Evolutionary conservation across 176 grass and related monocot species (phyloP).

Genomic region (Oryza longistaminata): DNA sequence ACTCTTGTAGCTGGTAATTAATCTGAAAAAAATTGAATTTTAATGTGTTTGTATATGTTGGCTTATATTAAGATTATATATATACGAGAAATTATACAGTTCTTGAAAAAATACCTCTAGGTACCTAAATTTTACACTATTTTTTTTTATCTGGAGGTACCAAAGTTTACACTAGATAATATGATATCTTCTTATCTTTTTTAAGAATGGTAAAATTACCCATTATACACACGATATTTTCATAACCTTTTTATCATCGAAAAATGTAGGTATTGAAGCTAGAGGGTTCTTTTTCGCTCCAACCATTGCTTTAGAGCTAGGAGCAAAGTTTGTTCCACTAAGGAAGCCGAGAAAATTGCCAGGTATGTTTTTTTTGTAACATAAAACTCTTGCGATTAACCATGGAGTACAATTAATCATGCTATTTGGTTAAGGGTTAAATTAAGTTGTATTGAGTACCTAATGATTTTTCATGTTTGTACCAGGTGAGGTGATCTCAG

Average conservation of each 20-base stretch:
- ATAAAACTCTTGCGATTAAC: background rate
- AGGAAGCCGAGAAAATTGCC: conserved; percentile 95
- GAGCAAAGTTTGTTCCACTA: conserved; percentile 93
- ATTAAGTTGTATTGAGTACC: background rate
- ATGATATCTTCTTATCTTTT: too few relatives aligned
- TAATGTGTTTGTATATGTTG: too few relatives aligned
- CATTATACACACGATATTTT: too few relatives aligned
- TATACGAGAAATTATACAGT: too few relatives aligned
- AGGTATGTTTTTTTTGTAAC: conserved; percentile 50
- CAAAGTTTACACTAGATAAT: too few relatives aligned
- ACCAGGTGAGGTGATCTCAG: conserved; percentile 81
- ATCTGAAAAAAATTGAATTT: background rate
- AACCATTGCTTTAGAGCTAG: conserved; percentile 90
- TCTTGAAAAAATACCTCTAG: too few relatives aligned
- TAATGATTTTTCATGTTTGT: conserved; percentile 41
- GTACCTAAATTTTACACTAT: too few relatives aligned
- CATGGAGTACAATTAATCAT: background rate
- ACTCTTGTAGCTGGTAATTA: conserved; percentile 77
- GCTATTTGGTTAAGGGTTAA: too few relatives aligned
- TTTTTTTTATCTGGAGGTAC: too few relatives aligned
- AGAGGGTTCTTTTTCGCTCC: conserved; percentile 94
- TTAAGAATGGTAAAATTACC: too few relatives aligned
- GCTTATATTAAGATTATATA: too few relatives aligned
- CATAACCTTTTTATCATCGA: too few relatives aligned
- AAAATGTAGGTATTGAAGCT: conserved; percentile 75